Conservation (phyloP, 129 eudicot genomes). For the Calendula officinalis region DNA sequence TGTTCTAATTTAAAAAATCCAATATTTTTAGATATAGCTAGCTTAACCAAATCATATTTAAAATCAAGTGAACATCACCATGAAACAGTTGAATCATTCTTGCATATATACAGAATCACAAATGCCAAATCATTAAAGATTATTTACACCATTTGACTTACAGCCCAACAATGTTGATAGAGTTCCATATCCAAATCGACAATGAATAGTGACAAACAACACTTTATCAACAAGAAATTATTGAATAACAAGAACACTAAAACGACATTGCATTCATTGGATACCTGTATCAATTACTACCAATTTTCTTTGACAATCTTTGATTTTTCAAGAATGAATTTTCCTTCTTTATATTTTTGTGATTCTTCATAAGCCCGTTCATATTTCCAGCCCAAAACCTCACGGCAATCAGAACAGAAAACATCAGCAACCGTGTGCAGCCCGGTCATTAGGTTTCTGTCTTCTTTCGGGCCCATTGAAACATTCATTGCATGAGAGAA, state of each 20-base stretch:
- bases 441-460: constrained; percentile 33
- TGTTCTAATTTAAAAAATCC: background rate
- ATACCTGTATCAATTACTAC: constrained; percentile 1
- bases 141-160: constrained; percentile 27
- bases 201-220: background rate
- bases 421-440: constrained; percentile 35
- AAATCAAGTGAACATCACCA: too few species aligned
- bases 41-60: background rate
- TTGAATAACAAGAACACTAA: constrained; percentile 18
- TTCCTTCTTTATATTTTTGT: constrained; percentile 43
- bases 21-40: too few species aligned
- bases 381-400: constrained; percentile 42
- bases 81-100: too few species aligned
- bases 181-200: too few species aligned
- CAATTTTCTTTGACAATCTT: constrained; percentile 32
- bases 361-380: constrained; percentile 23
- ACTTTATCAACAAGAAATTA: constrained; percentile 2
- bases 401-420: constrained; percentile 28
- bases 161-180: constrained; percentile 20
- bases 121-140: constrained; percentile 7
- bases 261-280: constrained; percentile 12
- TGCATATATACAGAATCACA: constrained; percentile 14
- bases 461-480: constrained; percentile 51
- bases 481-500: constrained; percentile 83
- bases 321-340: constrained; percentile 33